Conservation (phyloP, 768 basidiomycete genomes). For the Lactarius indigo region DNA sequence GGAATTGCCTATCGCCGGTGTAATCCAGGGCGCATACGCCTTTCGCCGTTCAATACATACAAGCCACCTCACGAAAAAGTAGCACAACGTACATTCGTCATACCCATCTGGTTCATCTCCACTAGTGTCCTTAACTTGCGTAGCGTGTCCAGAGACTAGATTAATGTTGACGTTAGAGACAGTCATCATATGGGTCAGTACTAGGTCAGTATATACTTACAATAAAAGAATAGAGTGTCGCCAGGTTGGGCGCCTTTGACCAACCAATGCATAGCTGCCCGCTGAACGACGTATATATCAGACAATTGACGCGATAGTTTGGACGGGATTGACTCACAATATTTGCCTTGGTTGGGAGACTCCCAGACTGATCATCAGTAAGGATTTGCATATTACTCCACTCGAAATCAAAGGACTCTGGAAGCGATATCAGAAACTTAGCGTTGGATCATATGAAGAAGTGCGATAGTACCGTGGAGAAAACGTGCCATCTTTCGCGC, state of each 20-base stretch:
- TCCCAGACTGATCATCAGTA: not conserved
- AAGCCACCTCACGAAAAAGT: not conserved
- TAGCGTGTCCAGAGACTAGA: conserved; percentile 8
- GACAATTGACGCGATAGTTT: not conserved
- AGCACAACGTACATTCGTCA: not conserved
- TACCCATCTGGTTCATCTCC: not conserved
- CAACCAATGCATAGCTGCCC: not conserved
- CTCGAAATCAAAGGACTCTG: not conserved
- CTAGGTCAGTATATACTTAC: not conserved
- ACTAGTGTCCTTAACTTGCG: not conserved
- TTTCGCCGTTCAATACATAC: not conserved
- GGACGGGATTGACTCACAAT: conserved; percentile 4
- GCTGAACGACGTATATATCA: not conserved
- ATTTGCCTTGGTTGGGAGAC: not conserved
- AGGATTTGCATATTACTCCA: not conserved
- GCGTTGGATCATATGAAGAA: not conserved
- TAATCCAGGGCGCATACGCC: conserved; percentile 8
- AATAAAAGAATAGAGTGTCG: conserved; percentile 5
- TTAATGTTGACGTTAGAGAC: not conserved
- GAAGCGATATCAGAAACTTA: not conserved
- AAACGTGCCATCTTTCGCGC: not conserved
- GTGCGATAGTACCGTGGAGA: not conserved
- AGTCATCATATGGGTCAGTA: not conserved
- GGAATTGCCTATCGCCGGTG: no score
- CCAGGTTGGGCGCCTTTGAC: not conserved